Percentiles rank a stretch among this genome's conserved stretches.
Conservation (phyloP, 2,329 filamentous ascomycete species). For the Colletotrichum orbiculare region DNA sequence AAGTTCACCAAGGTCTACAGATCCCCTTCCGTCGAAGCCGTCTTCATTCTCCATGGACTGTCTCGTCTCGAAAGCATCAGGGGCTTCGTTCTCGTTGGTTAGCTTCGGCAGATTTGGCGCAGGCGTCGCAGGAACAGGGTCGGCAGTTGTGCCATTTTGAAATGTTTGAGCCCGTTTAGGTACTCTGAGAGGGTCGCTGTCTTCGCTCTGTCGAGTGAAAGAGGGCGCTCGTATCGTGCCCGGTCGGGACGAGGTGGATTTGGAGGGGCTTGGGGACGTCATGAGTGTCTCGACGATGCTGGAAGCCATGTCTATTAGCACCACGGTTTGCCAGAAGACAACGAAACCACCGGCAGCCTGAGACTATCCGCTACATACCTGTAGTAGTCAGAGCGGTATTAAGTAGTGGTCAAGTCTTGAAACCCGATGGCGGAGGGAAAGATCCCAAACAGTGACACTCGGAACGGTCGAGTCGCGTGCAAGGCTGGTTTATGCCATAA, state of each 20-base stretch:
- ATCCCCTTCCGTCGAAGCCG: constrained; percentile 60
- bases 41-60: constrained; percentile 57
- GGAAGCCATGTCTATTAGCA: constrained; percentile 31
- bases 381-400: constrained; percentile 30
- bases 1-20: constrained; percentile 85
- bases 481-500: constrained; percentile 34
- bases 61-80: constrained; percentile 63
- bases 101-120: constrained; percentile 22
- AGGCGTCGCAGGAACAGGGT: constrained; percentile 37
- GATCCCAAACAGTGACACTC: constrained; percentile 28
- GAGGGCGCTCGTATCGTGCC: constrained; percentile 45
- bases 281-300: constrained; percentile 42
- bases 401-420: constrained; percentile 32
- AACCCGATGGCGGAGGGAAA: constrained; percentile 36
- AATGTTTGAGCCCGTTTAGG: constrained; percentile 61
- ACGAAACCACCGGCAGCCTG: too few relatives aligned
- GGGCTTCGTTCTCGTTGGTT: constrained; percentile 44
- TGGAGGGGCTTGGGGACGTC: constrained; percentile 46
- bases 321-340: neutral
- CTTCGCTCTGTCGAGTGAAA: constrained; percentile 43
- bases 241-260: constrained; percentile 45
- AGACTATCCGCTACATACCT: neutral
- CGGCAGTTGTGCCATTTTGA: constrained; percentile 50
- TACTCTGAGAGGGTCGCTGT: constrained; percentile 46
- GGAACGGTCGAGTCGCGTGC: constrained; percentile 30